Percentiles rank a stretch among this genome's conserved stretches.
Evolutionary conservation across 257 asterid species (phyloP).

Genomic region (Solanum etuberosum): DNA sequence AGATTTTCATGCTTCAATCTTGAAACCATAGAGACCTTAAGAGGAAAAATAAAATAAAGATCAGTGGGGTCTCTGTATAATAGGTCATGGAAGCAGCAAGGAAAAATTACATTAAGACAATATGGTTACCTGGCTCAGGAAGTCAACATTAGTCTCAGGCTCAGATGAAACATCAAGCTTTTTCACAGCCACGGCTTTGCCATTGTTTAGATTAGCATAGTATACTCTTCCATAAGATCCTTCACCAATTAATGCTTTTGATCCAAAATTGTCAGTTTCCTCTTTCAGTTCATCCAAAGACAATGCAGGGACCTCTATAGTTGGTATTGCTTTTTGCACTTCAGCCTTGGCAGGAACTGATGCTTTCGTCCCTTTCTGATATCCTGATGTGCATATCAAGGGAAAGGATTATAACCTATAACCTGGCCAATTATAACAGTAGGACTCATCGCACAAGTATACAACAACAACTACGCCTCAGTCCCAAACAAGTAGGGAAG

Average conservation of each 20-base stretch:
- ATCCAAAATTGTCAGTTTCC: constrained; percentile 8
- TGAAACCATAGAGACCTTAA: constrained; percentile 88
- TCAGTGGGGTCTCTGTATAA: not conserved
- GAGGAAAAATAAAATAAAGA: not conserved
- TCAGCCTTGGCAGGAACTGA: constrained; percentile 3
- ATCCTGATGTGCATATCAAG: not conserved
- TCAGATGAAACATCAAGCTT: constrained; percentile 92
- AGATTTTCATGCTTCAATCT: constrained; percentile 85
- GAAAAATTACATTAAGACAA: not conserved
- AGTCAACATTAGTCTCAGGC: constrained; percentile 76
- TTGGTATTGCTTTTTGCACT: constrained; percentile 2
- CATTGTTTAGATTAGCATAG: constrained; percentile 13
- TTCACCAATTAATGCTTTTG: constrained; percentile 7
- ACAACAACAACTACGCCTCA: not conserved
- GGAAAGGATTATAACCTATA: not conserved
- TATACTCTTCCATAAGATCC: constrained; percentile 9
- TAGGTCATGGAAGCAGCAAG: not conserved
- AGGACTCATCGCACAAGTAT: not conserved
- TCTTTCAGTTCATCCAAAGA: constrained; percentile 12
- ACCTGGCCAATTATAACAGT: not conserved
- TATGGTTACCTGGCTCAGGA: constrained; percentile 67
- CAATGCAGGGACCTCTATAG: constrained; percentile 5
- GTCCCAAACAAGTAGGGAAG: not conserved
- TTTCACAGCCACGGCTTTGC: constrained; percentile 80
- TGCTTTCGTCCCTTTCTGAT: constrained; percentile 1